phyloP scores from a whole-genome alignment of 208 protist species.

The Acanthamoeba lugdunensis region DNA sequence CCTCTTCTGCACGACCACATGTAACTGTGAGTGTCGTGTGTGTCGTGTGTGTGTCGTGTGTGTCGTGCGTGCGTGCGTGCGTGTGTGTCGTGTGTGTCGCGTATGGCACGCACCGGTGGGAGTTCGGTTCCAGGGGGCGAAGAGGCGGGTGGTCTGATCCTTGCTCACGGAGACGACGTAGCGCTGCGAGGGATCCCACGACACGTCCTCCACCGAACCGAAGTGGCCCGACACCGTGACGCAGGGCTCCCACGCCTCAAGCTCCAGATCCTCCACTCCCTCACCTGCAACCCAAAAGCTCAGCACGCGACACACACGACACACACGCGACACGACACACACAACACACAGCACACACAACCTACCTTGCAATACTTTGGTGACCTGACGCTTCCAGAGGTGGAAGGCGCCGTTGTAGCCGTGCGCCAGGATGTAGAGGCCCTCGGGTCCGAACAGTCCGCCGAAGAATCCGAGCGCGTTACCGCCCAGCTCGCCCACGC shows the following conservation, averaged over 20 bases:
- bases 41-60: neutral
- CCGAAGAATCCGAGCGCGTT: conserved; percentile 83
- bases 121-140: conserved; percentile 53
- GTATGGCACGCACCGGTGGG: neutral
- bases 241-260: conserved; percentile 72
- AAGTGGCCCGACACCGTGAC: conserved; percentile 80
- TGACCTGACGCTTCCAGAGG: conserved; percentile 72
- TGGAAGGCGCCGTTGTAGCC: conserved; percentile 84
- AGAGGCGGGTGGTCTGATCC: conserved; percentile 85
- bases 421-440: conserved; percentile 77
- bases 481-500: conserved; percentile 86
- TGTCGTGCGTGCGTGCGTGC: neutral
- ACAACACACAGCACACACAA: no score
- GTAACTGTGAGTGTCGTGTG: no score
- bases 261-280: neutral
- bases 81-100: no score
- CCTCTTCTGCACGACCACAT: neutral
- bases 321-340: no score
- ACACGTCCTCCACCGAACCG: conserved; percentile 76
- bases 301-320: neutral
- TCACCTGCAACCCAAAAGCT: neutral
- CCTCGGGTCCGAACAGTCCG: conserved; percentile 66
- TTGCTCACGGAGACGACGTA: conserved; percentile 76
- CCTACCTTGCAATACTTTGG: neutral
- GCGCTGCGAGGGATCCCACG: conserved; percentile 71